Percentiles rank a stretch among this genome's conserved stretches.
phyloP scores from a whole-genome alignment of 148 eudicot species.

The Cornus controversa region DNA sequence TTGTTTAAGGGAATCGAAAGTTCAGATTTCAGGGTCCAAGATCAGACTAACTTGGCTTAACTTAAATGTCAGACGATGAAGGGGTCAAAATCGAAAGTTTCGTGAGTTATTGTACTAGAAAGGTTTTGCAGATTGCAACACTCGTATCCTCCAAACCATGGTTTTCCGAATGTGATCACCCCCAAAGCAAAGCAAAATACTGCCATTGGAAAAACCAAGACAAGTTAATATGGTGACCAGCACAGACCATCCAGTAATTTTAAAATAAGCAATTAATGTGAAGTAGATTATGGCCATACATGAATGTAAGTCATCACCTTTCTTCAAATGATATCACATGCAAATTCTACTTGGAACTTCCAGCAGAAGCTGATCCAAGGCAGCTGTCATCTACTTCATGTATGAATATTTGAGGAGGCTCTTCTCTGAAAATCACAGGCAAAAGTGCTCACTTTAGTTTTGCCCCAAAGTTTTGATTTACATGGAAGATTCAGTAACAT shows the following conservation, averaged over 20 bases:
- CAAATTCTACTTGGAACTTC: constrained; percentile 14
- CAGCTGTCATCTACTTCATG: constrained; percentile 41
- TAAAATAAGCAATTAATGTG: not conserved
- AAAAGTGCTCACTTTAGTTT: not conserved
- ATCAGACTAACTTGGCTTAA: not conserved
- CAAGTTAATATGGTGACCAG: not conserved
- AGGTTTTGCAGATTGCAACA: too few relatives aligned
- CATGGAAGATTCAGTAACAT: not conserved
- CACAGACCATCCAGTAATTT: not conserved
- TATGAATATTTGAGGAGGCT: constrained; percentile 66
- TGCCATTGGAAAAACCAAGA: not conserved
- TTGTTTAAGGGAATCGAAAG: not conserved
- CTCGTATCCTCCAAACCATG: not conserved
- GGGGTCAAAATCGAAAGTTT: not conserved
- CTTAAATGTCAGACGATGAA: not conserved
- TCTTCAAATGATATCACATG: not conserved
- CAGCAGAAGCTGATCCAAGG: constrained; percentile 32
- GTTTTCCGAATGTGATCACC: not conserved
- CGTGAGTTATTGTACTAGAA: not conserved
- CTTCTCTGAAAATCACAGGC: constrained; percentile 50
- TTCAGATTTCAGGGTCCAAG: not conserved
- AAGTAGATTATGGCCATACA: not conserved
- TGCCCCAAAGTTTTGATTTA: not conserved
- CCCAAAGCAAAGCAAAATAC: not conserved
- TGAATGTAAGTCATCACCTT: constrained; percentile 1